Conservation (phyloP, 306 rosid species). For the Sechiopsis laciniata region DNA sequence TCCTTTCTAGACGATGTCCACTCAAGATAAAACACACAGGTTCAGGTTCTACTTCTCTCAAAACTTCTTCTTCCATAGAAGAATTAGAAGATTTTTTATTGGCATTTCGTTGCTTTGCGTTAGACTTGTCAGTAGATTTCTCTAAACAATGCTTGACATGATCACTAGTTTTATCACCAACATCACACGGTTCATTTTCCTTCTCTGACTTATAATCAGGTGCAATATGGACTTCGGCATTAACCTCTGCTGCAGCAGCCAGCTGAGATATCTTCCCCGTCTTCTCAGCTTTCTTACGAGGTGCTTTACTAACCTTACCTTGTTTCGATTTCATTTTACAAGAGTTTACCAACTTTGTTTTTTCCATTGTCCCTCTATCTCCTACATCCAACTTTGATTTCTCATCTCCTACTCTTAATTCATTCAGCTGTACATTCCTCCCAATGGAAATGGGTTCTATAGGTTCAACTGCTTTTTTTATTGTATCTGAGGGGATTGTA, state of each 20-base stretch:
- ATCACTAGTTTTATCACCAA: constrained; percentile 27
- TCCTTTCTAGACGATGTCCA: constrained; percentile 66
- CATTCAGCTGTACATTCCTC: constrained; percentile 24
- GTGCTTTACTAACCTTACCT: constrained; percentile 28
- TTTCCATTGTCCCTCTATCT: constrained; percentile 30
- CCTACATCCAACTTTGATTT: constrained; percentile 35
- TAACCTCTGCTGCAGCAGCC: constrained; percentile 30
- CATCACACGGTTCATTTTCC: constrained; percentile 54
- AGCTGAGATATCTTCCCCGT: constrained; percentile 28
- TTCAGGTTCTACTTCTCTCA: constrained; percentile 33
- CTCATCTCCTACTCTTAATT: constrained; percentile 32
- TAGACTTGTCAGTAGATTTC: constrained; percentile 30
- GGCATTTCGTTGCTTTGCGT: constrained; percentile 26
- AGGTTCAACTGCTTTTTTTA: constrained; percentile 26
- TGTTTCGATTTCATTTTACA: constrained; percentile 27
- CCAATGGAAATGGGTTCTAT: constrained; percentile 22
- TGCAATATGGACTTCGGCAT: constrained; percentile 22
- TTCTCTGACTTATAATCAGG: constrained; percentile 45
- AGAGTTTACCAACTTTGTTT: constrained; percentile 33
- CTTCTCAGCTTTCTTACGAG: constrained; percentile 29
- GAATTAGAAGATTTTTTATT: constrained; percentile 27
- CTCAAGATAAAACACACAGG: constrained; percentile 61
- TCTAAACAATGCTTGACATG: constrained; percentile 25
- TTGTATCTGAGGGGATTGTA: constrained; percentile 30
- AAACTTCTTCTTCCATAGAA: constrained; percentile 27